Percentiles rank a stretch among this genome's conserved stretches.
Evolutionary conservation across 441 rosid species (phyloP).

Genomic region (Bruguiera hainesii): DNA sequence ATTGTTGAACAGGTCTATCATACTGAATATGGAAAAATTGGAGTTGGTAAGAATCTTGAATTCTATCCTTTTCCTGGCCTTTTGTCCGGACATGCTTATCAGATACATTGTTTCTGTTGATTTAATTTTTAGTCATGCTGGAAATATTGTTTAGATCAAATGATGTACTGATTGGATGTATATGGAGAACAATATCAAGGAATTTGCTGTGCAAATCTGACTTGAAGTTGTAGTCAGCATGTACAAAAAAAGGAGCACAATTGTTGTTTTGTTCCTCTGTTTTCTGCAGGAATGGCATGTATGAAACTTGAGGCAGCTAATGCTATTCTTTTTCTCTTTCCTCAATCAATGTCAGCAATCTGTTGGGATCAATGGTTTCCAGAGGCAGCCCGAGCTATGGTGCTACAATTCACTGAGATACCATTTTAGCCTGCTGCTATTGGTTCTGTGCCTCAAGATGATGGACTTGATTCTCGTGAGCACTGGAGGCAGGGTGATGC

Average conservation of each 20-base stretch:
- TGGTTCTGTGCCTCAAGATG: slow-evolving; percentile 95
- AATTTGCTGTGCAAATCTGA: no score
- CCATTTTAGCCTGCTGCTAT: slow-evolving; percentile 90
- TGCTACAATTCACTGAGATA: slow-evolving; percentile 83
- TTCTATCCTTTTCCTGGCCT: background rate
- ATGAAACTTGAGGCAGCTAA: slow-evolving; percentile 7
- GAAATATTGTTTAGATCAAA: no score
- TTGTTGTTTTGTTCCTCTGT: slow-evolving; percentile 1
- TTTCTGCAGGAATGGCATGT: slow-evolving; percentile 1
- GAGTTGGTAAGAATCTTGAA: slow-evolving; percentile 58
- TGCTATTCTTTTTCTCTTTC: background rate
- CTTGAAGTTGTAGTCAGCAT: background rate
- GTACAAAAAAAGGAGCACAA: background rate
- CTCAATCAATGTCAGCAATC: slow-evolving; percentile 50
- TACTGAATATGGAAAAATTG: slow-evolving; percentile 84
- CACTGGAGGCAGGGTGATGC: slow-evolving; percentile 94
- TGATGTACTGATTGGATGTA: no score
- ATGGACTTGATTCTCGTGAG: slow-evolving; percentile 79
- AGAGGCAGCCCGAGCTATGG: slow-evolving; percentile 93
- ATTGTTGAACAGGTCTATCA: slow-evolving; percentile 61
- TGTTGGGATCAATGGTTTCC: slow-evolving; percentile 98
- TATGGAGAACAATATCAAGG: no score
- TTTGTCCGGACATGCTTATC: background rate
- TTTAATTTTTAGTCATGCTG: no score
- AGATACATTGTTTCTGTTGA: no score